phyloP scores from a whole-genome alignment of 2,329 filamentous ascomycete species.

The Stylonectria norvegica region DNA sequence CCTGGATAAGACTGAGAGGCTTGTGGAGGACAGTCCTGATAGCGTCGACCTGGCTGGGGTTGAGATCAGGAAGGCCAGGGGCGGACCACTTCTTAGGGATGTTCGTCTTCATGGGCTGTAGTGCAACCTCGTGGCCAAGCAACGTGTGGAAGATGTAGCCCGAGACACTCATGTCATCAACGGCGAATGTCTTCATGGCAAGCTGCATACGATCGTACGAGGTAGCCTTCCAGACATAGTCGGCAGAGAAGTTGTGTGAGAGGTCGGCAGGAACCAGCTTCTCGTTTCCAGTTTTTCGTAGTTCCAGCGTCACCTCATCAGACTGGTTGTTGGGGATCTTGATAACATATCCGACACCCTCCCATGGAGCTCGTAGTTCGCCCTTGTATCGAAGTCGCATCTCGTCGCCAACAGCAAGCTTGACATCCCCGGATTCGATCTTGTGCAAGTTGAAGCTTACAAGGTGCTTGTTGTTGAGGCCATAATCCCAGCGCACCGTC shows the following conservation, averaged over 20 bases:
- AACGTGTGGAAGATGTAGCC: slow-evolving; percentile 98
- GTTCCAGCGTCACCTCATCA: slow-evolving; percentile 91
- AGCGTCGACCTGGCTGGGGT: slow-evolving; percentile 91
- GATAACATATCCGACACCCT: slow-evolving; percentile 97
- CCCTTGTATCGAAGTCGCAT: slow-evolving; percentile 98
- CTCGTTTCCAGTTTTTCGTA: slow-evolving; percentile 91
- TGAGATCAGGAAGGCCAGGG: slow-evolving; percentile 88
- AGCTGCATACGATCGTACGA: slow-evolving; percentile 99
- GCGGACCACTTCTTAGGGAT: slow-evolving; percentile 97
- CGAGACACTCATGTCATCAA: slow-evolving; percentile 97
- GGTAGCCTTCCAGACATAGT: slow-evolving; percentile 99
- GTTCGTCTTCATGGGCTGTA: slow-evolving; percentile 91
- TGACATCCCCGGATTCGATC: slow-evolving; percentile 95
- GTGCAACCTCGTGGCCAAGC: slow-evolving; percentile 89
- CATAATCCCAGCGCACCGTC: slow-evolving; percentile 89
- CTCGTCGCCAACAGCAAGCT: slow-evolving; percentile 94
- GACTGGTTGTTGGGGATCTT: slow-evolving; percentile 99
- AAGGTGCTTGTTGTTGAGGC: slow-evolving; percentile 94
- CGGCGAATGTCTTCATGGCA: slow-evolving; percentile 98
- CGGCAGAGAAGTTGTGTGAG: slow-evolving; percentile 95
- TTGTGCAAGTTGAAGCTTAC: slow-evolving; percentile 95
- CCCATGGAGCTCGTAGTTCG: slow-evolving; percentile 87
- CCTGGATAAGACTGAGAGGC: slow-evolving; percentile 92
- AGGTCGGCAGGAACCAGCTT: slow-evolving; percentile 95
- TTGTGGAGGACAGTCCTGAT: slow-evolving; percentile 94